Percentiles rank a stretch among this genome's conserved stretches.
Conservation (phyloP, 129 eudicot genomes). For the Rutidosis leptorrhynchoides region DNA sequence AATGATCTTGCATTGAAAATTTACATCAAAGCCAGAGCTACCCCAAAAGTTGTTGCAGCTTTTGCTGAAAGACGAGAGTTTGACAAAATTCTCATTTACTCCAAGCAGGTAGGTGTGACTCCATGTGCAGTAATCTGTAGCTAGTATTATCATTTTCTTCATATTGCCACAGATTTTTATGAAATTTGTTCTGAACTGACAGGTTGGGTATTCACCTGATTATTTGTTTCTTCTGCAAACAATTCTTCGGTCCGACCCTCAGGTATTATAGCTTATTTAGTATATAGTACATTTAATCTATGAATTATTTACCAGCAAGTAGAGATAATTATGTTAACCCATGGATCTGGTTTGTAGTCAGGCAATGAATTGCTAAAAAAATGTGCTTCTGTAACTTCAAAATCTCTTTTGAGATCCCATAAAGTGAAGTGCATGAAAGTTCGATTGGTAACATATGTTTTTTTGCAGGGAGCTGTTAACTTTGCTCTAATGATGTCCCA, state of each 20-base stretch:
- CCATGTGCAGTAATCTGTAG: slow-evolving; percentile 1
- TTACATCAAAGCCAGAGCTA: slow-evolving; percentile 96
- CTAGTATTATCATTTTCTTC: neutral
- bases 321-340: slow-evolving; percentile 10
- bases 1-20: slow-evolving; percentile 95
- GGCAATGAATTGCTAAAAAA: slow-evolving; percentile 12
- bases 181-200: slow-evolving; percentile 21
- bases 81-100: slow-evolving; percentile 91
- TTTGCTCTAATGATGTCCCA: slow-evolving; percentile 99
- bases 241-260: slow-evolving; percentile 91
- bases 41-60: slow-evolving; percentile 99
- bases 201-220: slow-evolving; percentile 99
- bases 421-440: slow-evolving; percentile 17
- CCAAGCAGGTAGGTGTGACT: slow-evolving; percentile 73
- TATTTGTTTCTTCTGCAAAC: slow-evolving; percentile 99
- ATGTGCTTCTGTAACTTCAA: slow-evolving; percentile 8
- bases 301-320: no score
- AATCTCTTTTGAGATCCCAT: no score
- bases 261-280: slow-evolving; percentile 50
- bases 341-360: neutral
- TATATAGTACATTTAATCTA: slow-evolving; percentile 2
- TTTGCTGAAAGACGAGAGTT: slow-evolving; percentile 99
- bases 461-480: slow-evolving; percentile 92
- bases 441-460: slow-evolving; percentile 3
- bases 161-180: slow-evolving; percentile 3